Percentiles rank a stretch among this genome's conserved stretches.
phyloP scores from a whole-genome alignment of 768 basidiomycete species.

The Mycena venus region DNA sequence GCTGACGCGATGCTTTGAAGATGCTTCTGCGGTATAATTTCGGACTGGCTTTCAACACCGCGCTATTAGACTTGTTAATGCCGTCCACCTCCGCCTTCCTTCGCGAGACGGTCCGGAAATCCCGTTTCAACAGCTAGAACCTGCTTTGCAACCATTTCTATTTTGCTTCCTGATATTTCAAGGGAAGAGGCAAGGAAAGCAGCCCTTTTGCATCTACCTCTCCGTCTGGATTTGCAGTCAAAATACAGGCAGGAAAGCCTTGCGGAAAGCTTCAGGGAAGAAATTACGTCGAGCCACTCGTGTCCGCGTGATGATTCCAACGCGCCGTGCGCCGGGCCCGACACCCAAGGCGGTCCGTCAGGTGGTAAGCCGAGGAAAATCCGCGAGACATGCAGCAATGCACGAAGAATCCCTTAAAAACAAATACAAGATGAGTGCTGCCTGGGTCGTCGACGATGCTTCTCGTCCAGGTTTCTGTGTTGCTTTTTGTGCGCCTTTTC shows the following conservation, averaged over 20 bases:
- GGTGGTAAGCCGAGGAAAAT: slow-evolving; percentile 25
- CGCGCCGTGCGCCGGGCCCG: slow-evolving; percentile 3
- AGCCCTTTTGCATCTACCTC: background rate
- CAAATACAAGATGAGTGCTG: background rate
- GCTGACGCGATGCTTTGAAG: too few species aligned
- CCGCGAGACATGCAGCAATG: background rate
- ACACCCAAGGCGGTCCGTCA: slow-evolving; percentile 14
- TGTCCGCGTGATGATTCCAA: slow-evolving; percentile 14
- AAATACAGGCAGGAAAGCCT: too few species aligned
- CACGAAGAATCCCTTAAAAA: slow-evolving; percentile 14
- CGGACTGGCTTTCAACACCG: background rate
- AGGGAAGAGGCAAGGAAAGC: background rate
- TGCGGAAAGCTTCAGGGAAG: too few species aligned
- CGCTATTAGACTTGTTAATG: background rate
- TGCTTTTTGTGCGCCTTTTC: background rate
- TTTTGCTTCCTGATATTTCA: background rate
- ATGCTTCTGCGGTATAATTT: background rate
- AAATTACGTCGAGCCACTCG: background rate
- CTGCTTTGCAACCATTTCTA: background rate
- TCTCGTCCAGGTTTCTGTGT: slow-evolving; percentile 2
- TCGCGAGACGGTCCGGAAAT: background rate
- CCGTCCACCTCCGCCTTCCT: too few species aligned
- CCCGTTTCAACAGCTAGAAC: background rate
- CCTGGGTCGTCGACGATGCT: slow-evolving; percentile 2
- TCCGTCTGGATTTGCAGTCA: too few species aligned